These are phyloP conservation scores for Paecilomyces fulvus DNA, from an alignment of 2,329 filamentous ascomycete species.

Conservation along the genomic window DNA sequence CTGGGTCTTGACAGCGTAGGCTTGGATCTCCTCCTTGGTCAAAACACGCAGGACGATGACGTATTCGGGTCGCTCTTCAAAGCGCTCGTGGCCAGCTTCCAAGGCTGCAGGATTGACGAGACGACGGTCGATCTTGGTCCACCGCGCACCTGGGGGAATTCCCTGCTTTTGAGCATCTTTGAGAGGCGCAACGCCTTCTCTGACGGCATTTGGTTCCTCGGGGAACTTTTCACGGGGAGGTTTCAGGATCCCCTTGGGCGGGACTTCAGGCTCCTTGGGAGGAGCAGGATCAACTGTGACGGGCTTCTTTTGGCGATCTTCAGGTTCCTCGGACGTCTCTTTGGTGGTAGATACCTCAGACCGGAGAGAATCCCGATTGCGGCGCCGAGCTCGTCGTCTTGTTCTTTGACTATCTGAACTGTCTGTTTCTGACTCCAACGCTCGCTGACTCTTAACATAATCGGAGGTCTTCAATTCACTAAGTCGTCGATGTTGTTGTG, in stretches of 20 bases:
- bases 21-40: conserved; percentile 81
- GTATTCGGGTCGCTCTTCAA: conserved; percentile 84
- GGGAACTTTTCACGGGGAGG: conserved; percentile 75
- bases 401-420: conserved; percentile 12
- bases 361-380: conserved; percentile 3
- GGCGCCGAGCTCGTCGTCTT: background rate
- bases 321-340: conserved; percentile 10
- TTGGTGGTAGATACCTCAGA: conserved; percentile 10
- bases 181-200: conserved; percentile 87
- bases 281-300: conserved; percentile 17
- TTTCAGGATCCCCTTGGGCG: conserved; percentile 76
- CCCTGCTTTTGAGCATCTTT: conserved; percentile 71
- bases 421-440: conserved; percentile 12
- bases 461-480: conserved; percentile 18
- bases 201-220: conserved; percentile 71
- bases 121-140: conserved; percentile 86
- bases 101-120: conserved; percentile 85
- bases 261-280: conserved; percentile 52
- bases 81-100: conserved; percentile 78
- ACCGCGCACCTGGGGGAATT: conserved; percentile 69
- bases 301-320: conserved; percentile 17
- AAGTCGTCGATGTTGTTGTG: conserved; percentile 14
- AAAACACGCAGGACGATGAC: conserved; percentile 87
- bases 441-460: conserved; percentile 12
- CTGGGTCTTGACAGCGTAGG: conserved; percentile 71